These are phyloP conservation scores for Debaryomyces subglobosus DNA, from an alignment of 1,139 yeast genomes.

Conservation along the genomic window DNA sequence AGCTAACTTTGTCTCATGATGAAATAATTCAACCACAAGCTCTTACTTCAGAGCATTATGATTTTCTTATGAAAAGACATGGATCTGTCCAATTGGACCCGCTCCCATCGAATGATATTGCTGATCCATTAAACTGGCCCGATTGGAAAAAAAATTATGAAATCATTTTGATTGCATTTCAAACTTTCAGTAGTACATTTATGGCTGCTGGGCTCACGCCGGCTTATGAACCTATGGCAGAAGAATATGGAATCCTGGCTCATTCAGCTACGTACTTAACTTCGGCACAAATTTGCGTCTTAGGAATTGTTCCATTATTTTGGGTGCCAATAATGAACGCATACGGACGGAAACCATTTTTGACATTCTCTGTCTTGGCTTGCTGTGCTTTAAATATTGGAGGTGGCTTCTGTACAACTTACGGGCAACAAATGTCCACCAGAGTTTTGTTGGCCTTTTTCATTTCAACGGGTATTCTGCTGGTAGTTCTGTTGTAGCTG, in stretches of 20 bases:
- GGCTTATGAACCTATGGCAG: conserved; percentile 14
- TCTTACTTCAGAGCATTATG: too few relatives aligned
- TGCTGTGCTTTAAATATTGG: conserved; percentile 20
- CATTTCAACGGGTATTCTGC: conserved; percentile 23
- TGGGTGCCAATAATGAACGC: conserved; percentile 25
- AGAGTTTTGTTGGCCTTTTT: conserved; percentile 20
- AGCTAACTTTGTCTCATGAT: too few relatives aligned
- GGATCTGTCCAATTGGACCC: too few relatives aligned
- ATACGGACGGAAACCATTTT: conserved; percentile 20
- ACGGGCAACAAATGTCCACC: conserved; percentile 19
- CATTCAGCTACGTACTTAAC: conserved; percentile 17
- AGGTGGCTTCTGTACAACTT: conserved; percentile 17
- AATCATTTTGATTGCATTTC: not conserved
- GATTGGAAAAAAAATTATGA: not conserved
- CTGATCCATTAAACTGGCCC: not conserved
- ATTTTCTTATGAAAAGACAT: too few relatives aligned
- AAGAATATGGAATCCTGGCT: conserved; percentile 14
- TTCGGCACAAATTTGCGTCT: conserved; percentile 19
- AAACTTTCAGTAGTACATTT: not conserved
- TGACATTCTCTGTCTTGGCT: conserved; percentile 18
- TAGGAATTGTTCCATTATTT: conserved; percentile 22
- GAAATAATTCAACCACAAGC: too few relatives aligned
- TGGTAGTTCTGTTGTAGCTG: conserved; percentile 23
- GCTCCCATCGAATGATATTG: too few relatives aligned
- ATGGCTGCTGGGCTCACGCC: not conserved